These are phyloP conservation scores for Leccinum proximum DNA, from an alignment of 1,284 basidiomycete species.

Conservation along the genomic window DNA sequence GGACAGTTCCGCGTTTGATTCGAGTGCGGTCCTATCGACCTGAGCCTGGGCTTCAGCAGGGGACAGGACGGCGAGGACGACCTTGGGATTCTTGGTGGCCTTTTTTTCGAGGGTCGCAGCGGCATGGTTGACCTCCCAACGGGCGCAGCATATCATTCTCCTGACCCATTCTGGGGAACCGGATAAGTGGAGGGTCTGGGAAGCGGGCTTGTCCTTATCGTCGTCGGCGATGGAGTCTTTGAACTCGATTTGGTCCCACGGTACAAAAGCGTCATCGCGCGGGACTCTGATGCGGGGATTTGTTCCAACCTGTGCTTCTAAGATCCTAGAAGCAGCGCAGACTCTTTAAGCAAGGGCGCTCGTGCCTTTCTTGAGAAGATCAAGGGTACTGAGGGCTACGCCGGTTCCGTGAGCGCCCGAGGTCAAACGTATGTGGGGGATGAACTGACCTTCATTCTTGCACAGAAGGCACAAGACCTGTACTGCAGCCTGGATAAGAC, in stretches of 20 bases:
- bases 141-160: slow-evolving; percentile 74
- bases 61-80: slow-evolving; percentile 56
- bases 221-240: slow-evolving; percentile 26
- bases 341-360: slow-evolving; percentile 77
- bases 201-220: slow-evolving; percentile 24
- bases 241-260: slow-evolving; percentile 69
- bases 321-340: slow-evolving; percentile 75
- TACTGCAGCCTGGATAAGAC: too few relatives aligned
- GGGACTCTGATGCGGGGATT: slow-evolving; percentile 78
- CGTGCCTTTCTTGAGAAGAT: slow-evolving; percentile 90
- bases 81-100: slow-evolving; percentile 35
- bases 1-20: slow-evolving; percentile 33
- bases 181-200: slow-evolving; percentile 25
- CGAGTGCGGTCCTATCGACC: slow-evolving; percentile 31
- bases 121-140: slow-evolving; percentile 60
- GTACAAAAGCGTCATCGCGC: slow-evolving; percentile 73
- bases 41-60: slow-evolving; percentile 34
- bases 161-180: slow-evolving; percentile 77
- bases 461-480: too few relatives aligned
- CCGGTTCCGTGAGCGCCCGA: slow-evolving; percentile 14
- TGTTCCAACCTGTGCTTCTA: slow-evolving; percentile 79
- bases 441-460: slow-evolving; percentile 60
- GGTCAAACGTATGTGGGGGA: neutral
- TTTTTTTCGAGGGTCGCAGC: slow-evolving; percentile 24
- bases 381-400: slow-evolving; percentile 87